A percentile compares a stretch with the other conserved stretches of the same genome.
These are phyloP conservation scores for Trichosporon asahii DNA, from an alignment of 1,284 basidiomycete genomes.

Conservation along the genomic window DNA sequence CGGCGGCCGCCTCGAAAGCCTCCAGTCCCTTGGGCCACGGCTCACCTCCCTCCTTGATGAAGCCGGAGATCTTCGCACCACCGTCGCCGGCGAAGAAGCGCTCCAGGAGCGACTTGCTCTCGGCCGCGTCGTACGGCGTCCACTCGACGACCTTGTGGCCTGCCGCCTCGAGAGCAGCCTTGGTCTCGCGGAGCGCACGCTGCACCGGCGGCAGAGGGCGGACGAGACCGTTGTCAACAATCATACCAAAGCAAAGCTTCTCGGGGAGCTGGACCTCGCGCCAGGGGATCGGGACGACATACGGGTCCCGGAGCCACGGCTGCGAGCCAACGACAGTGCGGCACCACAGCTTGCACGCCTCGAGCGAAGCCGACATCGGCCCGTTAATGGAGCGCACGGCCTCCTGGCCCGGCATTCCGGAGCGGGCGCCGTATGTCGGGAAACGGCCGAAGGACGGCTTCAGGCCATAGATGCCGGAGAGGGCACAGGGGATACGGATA, in stretches of 20 bases:
- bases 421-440: conserved; percentile 64
- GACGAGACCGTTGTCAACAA: conserved; percentile 59
- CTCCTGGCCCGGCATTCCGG: conserved; percentile 67
- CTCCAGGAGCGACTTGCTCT: conserved; percentile 28
- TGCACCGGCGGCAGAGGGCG: conserved; percentile 67
- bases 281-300: conserved; percentile 64
- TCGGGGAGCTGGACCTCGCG: conserved; percentile 60
- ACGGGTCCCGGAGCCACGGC: conserved; percentile 69
- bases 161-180: conserved; percentile 60
- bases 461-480: conserved; percentile 66
- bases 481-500: conserved; percentile 63
- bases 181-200: conserved; percentile 62
- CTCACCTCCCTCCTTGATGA: conserved; percentile 31
- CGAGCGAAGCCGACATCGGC: conserved; percentile 62
- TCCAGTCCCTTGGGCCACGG: conserved; percentile 35
- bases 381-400: conserved; percentile 68
- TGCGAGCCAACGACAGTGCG: conserved; percentile 54
- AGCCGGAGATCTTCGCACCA: conserved; percentile 37
- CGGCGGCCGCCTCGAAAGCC: conserved; percentile 27
- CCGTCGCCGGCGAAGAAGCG: conserved; percentile 43
- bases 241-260: conserved; percentile 59
- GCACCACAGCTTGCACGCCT: conserved; percentile 60
- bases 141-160: conserved; percentile 61
- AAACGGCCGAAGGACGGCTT: conserved; percentile 68
- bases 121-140: conserved; percentile 30